Percentiles rank a stretch among this genome's conserved stretches.
These are phyloP conservation scores for Penicillium cinerascens DNA, from an alignment of 495 filamentous ascomycete species.

Conservation along the genomic window DNA sequence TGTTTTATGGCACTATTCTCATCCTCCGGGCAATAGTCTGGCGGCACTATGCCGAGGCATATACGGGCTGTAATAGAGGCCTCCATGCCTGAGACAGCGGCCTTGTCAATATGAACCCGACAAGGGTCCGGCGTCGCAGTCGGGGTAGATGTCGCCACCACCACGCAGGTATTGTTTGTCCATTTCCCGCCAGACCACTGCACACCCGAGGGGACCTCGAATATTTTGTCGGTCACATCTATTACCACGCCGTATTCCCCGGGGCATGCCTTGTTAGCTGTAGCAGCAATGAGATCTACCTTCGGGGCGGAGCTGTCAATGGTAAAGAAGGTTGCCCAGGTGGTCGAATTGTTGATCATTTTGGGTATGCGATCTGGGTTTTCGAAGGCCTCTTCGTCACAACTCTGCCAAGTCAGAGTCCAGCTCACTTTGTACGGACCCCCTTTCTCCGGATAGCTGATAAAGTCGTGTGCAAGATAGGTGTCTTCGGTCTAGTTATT, in stretches of 20 bases:
- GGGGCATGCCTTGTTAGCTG: conserved; percentile 23
- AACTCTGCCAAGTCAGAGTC: conserved; percentile 15
- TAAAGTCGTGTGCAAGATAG: conserved; percentile 12
- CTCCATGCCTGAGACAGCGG: conserved; percentile 17
- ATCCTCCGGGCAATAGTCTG: conserved; percentile 10
- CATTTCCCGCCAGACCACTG: conserved; percentile 4
- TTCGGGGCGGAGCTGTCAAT: background rate
- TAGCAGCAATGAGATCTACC: conserved; percentile 19
- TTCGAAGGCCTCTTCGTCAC: conserved; percentile 2
- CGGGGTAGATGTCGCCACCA: conserved; percentile 10
- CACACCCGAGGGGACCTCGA: conserved; percentile 6
- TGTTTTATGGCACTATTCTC: background rate
- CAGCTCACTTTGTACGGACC: conserved; percentile 12
- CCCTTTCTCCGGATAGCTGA: background rate
- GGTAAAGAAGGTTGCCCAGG: conserved; percentile 11
- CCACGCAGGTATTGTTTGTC: conserved; percentile 17
- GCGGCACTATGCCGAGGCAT: background rate
- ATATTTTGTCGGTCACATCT: conserved; percentile 23
- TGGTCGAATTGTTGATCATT: conserved; percentile 5
- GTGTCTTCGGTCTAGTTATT: conserved; percentile 18
- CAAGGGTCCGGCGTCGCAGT: conserved; percentile 14
- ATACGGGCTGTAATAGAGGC: conserved; percentile 11
- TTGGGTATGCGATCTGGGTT: background rate
- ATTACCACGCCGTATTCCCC: conserved; percentile 15
- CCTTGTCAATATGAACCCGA: conserved; percentile 11